phyloP scores from a whole-genome alignment of 352 stramenopile species.

The Globisporangium emineosum region DNA sequence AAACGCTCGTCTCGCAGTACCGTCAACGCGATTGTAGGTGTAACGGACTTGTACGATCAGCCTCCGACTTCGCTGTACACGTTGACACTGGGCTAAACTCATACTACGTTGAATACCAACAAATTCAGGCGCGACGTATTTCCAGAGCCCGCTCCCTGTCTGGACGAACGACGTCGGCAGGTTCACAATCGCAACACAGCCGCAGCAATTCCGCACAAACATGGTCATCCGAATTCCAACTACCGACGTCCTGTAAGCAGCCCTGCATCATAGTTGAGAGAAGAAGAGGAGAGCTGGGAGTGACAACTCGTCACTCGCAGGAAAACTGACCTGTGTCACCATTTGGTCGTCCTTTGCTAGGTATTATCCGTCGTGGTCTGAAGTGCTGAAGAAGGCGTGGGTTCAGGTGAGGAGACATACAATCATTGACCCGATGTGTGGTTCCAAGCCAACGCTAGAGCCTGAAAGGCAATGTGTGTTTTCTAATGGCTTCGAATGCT shows the following conservation, averaged over 20 bases:
- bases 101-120: background rate
- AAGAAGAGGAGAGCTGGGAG: background rate
- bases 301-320: no score
- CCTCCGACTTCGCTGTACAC: background rate
- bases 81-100: background rate
- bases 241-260: constrained; percentile 30
- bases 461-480: background rate
- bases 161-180: constrained; percentile 35
- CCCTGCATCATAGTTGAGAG: no score
- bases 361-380: constrained; percentile 53
- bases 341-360: constrained; percentile 19
- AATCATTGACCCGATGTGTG: no score
- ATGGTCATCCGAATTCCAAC: constrained; percentile 45
- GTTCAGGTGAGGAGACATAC: constrained; percentile 41
- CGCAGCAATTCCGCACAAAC: constrained; percentile 30
- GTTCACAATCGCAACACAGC: background rate
- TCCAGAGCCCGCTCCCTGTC: constrained; percentile 34
- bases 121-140: constrained; percentile 32
- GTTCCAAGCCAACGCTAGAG: no score
- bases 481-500: background rate
- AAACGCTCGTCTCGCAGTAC: constrained; percentile 33
- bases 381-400: constrained; percentile 64
- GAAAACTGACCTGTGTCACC: background rate
- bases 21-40: constrained; percentile 48
- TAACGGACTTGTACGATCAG: background rate